Conservation (phyloP, 495 filamentous ascomycete genomes). For the Opeltia flavorubescens region DNA sequence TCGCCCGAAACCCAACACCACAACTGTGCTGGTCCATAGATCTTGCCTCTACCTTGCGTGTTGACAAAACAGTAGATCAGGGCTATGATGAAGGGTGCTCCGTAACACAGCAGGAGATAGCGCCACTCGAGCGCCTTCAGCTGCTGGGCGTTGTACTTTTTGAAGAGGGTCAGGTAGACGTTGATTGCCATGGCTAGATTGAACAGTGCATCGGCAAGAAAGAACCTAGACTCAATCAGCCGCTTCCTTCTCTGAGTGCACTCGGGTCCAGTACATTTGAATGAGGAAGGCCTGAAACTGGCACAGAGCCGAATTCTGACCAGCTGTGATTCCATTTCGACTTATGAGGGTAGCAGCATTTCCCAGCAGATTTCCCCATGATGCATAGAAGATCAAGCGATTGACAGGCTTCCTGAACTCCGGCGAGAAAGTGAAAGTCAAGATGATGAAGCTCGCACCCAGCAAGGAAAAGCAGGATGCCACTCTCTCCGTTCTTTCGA, state of each 20-base stretch:
- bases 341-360: constrained; percentile 70
- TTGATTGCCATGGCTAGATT: constrained; percentile 79
- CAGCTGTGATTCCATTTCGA: constrained; percentile 32
- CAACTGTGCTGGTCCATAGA: constrained; percentile 69
- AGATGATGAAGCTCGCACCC: constrained; percentile 57
- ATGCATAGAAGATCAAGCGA: constrained; percentile 70
- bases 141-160: constrained; percentile 51
- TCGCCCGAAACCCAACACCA: constrained; percentile 70
- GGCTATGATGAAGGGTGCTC: constrained; percentile 56
- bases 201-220: constrained; percentile 68
- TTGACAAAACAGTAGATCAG: constrained; percentile 53
- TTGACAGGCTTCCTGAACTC: constrained; percentile 74
- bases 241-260: too few species aligned
- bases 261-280: constrained; percentile 42
- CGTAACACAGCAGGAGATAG: constrained; percentile 62
- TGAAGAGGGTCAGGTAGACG: constrained; percentile 75
- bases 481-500: constrained; percentile 49
- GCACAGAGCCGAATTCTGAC: constrained; percentile 41
- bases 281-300: constrained; percentile 65
- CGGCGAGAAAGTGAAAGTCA: constrained; percentile 50
- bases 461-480: constrained; percentile 60
- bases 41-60: constrained; percentile 29
- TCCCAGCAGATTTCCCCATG: constrained; percentile 66
- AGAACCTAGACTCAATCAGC: constrained; percentile 38
- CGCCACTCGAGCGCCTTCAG: constrained; percentile 59